phyloP scores from a whole-genome alignment of 2,329 filamentous ascomycete species.

The Trichophyton verrucosum region DNA sequence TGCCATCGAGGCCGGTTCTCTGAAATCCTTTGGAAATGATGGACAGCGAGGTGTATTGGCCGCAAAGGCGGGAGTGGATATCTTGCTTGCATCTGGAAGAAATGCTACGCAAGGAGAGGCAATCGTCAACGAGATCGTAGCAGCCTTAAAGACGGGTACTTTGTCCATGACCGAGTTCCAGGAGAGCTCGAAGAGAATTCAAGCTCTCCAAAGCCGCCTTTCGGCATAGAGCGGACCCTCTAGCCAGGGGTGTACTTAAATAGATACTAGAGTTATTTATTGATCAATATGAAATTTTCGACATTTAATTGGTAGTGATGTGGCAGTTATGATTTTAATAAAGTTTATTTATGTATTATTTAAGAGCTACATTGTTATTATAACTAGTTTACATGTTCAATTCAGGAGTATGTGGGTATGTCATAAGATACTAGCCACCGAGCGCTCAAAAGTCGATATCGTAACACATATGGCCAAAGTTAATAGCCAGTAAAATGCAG shows the following conservation, averaged over 20 bases:
- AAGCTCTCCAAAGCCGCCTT: background rate
- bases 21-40: slow-evolving; percentile 18
- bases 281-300: background rate
- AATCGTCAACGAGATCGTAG: slow-evolving; percentile 15
- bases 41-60: slow-evolving; percentile 18
- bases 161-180: slow-evolving; percentile 4
- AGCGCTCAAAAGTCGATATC: background rate
- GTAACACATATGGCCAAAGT: background rate
- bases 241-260: background rate
- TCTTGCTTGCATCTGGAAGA: slow-evolving; percentile 19
- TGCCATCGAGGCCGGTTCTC: slow-evolving; percentile 21
- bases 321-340: background rate
- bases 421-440: background rate
- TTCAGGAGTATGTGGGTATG: background rate
- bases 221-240: background rate
- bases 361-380: background rate
- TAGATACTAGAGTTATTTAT: background rate
- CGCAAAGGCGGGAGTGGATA: slow-evolving; percentile 21
- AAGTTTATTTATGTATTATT: background rate
- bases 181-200: background rate
- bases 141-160: slow-evolving; percentile 1
- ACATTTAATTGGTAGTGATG: background rate
- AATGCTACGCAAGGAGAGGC: slow-evolving; percentile 21
- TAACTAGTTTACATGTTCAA: background rate
- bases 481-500: background rate